These are phyloP conservation scores for Salix viminalis DNA, from an alignment of 345 rosid genomes.

Conservation along the genomic window DNA sequence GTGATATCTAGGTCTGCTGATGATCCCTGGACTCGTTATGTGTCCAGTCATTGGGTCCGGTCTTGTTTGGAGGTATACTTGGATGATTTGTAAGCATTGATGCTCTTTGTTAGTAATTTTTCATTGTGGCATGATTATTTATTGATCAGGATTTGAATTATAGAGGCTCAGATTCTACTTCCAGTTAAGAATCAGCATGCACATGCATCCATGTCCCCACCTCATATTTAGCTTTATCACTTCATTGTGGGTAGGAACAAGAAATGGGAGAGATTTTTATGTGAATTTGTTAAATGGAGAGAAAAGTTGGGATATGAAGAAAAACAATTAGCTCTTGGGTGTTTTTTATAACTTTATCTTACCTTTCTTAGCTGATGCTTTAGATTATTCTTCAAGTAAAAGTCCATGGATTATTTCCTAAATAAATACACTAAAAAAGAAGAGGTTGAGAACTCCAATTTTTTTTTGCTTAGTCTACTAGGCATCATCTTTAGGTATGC, in stretches of 20 bases:
- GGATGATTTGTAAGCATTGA: background rate
- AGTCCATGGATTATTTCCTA: background rate
- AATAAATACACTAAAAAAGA: background rate
- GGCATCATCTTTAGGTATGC: background rate
- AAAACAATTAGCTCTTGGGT: background rate
- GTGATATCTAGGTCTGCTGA: conserved; percentile 27
- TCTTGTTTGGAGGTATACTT: conserved; percentile 83
- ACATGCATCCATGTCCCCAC: background rate
- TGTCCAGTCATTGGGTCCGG: conserved; percentile 91
- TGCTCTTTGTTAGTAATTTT: background rate
- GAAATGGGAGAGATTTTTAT: background rate
- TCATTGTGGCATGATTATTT: background rate
- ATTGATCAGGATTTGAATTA: background rate
- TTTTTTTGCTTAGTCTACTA: background rate
- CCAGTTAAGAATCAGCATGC: background rate
- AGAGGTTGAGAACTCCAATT: background rate
- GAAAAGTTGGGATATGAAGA: background rate
- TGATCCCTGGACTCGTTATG: conserved; percentile 37
- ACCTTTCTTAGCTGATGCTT: background rate
- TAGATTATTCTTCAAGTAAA: background rate
- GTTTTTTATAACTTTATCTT: background rate
- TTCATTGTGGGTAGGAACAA: background rate
- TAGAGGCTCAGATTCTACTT: background rate
- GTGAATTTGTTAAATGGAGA: background rate
- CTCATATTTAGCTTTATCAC: background rate